phyloP scores from a whole-genome alignment of 257 asterid species.

The Salvia rosmarinus region DNA sequence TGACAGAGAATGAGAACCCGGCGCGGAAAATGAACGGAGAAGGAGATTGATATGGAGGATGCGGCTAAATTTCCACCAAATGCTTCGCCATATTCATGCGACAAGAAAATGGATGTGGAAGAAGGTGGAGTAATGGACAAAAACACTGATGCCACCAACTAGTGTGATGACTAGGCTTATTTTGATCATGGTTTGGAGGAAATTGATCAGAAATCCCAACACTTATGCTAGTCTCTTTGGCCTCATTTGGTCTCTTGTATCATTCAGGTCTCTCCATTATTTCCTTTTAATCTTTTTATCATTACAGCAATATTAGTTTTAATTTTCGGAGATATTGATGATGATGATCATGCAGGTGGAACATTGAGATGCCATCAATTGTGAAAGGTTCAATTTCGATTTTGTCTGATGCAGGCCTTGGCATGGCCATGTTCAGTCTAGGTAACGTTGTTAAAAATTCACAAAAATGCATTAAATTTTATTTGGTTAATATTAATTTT shows the following conservation, averaged over 20 bases:
- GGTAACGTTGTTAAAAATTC: conserved; percentile 41
- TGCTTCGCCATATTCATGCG: conserved; percentile 62
- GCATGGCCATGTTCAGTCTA: conserved; percentile 97
- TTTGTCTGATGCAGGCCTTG: conserved; percentile 93
- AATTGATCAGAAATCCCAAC: conserved; percentile 91
- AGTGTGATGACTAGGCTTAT: conserved; percentile 95
- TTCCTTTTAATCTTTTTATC: background rate
- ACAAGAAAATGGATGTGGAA: conserved; percentile 58
- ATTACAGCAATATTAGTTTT: too few relatives aligned
- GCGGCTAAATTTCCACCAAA: conserved; percentile 45
- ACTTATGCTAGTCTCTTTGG: conserved; percentile 88
- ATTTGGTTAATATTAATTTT: too few relatives aligned
- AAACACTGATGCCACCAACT: conserved; percentile 88
- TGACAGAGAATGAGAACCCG: conserved; percentile 53
- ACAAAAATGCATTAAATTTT: background rate
- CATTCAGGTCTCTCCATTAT: conserved; percentile 60
- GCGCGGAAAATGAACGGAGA: conserved; percentile 48
- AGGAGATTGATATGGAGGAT: conserved; percentile 69
- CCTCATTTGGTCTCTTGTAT: conserved; percentile 81
- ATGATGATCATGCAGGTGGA: conserved; percentile 55
- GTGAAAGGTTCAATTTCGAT: conserved; percentile 87
- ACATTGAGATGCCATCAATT: conserved; percentile 84
- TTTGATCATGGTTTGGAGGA: conserved; percentile 94
- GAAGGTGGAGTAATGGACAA: conserved; percentile 49
- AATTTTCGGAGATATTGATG: background rate